Percentiles rank a stretch among this genome's conserved stretches.
These are phyloP conservation scores for Mycena capillaripes DNA, from an alignment of 768 basidiomycete species.

Conservation along the genomic window DNA sequence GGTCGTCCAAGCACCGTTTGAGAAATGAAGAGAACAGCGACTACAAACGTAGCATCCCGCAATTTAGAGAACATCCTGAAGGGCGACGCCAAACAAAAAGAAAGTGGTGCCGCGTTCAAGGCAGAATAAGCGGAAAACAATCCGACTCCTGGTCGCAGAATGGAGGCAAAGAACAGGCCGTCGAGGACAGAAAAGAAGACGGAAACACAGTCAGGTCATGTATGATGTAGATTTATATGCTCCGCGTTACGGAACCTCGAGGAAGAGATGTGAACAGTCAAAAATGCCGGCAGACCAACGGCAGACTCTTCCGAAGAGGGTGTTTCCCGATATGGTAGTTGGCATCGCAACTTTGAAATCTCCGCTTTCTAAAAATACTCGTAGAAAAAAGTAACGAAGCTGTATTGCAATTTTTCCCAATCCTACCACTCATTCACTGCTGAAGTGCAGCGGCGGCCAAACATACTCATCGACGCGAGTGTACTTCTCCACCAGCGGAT, in stretches of 20 bases:
- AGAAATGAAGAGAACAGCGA: constrained; percentile 4
- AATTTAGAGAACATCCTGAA: constrained; percentile 24
- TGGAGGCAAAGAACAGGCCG: constrained; percentile 13
- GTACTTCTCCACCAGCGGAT: background rate
- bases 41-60: constrained; percentile 1
- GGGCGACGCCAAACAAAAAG: background rate
- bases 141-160: constrained; percentile 18
- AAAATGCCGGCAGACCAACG: too few relatives aligned
- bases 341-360: background rate
- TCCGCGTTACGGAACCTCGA: background rate
- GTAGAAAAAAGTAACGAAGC: too few relatives aligned
- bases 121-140: background rate
- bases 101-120: background rate
- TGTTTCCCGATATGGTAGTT: background rate
- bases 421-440: background rate
- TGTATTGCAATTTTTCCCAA: too few relatives aligned
- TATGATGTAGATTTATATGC: background rate
- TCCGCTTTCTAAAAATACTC: too few relatives aligned
- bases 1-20: constrained; percentile 1
- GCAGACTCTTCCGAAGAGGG: too few relatives aligned
- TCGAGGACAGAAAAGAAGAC: background rate
- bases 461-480: constrained; percentile 16
- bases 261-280: background rate
- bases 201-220: background rate
- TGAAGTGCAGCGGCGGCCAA: constrained; percentile 16